Conservation (phyloP, 2,329 filamentous ascomycete species). For the Microsporum audouinii region DNA sequence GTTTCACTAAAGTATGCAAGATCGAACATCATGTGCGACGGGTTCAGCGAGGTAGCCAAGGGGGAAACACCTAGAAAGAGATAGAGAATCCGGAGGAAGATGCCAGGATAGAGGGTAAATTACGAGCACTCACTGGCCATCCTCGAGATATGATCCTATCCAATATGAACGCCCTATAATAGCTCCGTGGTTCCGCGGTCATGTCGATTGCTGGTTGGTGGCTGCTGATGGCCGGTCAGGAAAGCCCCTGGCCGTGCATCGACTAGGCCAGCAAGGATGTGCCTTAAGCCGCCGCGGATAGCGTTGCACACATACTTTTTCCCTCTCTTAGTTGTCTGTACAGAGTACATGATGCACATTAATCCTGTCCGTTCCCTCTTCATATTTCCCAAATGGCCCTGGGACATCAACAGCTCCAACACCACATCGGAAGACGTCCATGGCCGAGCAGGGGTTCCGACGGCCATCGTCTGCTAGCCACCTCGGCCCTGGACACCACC, state of each 20-base stretch:
- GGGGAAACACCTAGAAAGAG: not conserved
- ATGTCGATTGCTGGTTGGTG: not conserved
- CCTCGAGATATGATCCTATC: not conserved
- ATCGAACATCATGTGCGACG: constrained; percentile 4
- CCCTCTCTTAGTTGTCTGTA: not conserved
- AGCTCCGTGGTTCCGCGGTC: not conserved
- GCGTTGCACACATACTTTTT: not conserved
- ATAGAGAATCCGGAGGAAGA: not conserved
- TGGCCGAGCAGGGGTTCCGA: not conserved
- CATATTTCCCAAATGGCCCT: not conserved
- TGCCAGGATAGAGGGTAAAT: not conserved
- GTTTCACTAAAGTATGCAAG: constrained; percentile 5
- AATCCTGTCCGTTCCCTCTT: not conserved
- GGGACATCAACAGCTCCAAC: not conserved
- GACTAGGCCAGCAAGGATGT: constrained; percentile 3
- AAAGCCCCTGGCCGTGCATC: constrained; percentile 2
- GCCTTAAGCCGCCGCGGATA: constrained; percentile 2
- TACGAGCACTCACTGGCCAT: not conserved
- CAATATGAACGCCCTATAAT: constrained; percentile 1
- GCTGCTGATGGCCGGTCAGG: constrained; percentile 1
- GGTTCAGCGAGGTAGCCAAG: not conserved
- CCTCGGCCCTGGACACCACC: not conserved
- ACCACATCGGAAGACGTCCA: not conserved
- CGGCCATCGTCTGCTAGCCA: not conserved
- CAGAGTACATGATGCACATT: not conserved